A percentile compares a stretch with the other conserved stretches of the same genome.
These are phyloP conservation scores for Torulaspora indica DNA, from an alignment of 805 yeast genomes.

Conservation along the genomic window DNA sequence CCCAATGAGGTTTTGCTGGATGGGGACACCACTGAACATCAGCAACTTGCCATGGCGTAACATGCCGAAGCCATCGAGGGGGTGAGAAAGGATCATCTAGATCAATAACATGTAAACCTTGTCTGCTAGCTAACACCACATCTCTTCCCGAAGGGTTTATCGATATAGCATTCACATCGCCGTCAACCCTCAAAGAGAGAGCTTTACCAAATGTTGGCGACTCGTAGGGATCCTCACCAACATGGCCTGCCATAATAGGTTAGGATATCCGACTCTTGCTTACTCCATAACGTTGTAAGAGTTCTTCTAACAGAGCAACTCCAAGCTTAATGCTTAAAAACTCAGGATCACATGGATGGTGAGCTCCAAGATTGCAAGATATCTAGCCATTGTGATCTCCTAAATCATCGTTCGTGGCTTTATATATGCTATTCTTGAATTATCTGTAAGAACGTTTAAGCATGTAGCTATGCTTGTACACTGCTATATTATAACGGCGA, in stretches of 20 bases:
- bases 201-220: slow-evolving; percentile 74
- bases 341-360: not conserved
- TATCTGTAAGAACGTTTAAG: not conserved
- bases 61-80: slow-evolving; percentile 89
- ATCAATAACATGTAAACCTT: slow-evolving; percentile 86
- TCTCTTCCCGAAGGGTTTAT: slow-evolving; percentile 87
- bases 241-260: slow-evolving; percentile 12
- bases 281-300: too few relatives aligned
- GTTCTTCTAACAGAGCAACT: not conserved
- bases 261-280: not conserved
- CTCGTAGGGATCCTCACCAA: slow-evolving; percentile 34
- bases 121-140: slow-evolving; percentile 76
- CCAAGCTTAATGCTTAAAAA: not conserved
- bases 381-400: not conserved
- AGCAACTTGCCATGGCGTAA: slow-evolving; percentile 97
- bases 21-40: slow-evolving; percentile 99
- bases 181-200: slow-evolving; percentile 80
- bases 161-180: slow-evolving; percentile 87
- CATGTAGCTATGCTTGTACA: not conserved
- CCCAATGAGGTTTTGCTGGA: slow-evolving; percentile 77
- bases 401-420: not conserved
- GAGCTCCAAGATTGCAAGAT: not conserved
- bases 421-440: not conserved
- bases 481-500: not conserved
- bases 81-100: slow-evolving; percentile 92